Conservation (phyloP, 2,329 filamentous ascomycete species). For the Mycosphaerelloides madeirae region DNA sequence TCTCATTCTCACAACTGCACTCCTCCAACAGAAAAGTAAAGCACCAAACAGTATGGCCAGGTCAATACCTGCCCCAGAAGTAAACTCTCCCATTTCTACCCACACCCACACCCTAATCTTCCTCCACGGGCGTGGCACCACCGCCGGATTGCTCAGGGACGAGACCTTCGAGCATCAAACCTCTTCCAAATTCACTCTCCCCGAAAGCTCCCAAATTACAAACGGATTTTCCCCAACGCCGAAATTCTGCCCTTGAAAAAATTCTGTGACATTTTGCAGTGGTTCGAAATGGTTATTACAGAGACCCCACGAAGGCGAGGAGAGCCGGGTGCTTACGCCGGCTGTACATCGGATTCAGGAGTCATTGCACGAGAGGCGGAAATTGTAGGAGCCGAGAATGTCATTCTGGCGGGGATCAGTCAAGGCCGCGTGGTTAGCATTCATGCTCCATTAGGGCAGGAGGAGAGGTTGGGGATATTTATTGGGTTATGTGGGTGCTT, state of each 20-base stretch:
- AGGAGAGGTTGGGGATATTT: slow-evolving; percentile 16
- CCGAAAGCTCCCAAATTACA: slow-evolving; percentile 30
- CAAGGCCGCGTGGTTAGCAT: slow-evolving; percentile 22
- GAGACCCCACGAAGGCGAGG: slow-evolving; percentile 25
- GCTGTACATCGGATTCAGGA: slow-evolving; percentile 10
- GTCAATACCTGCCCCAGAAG: too few relatives aligned
- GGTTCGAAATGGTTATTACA: slow-evolving; percentile 36
- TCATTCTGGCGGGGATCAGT: slow-evolving; percentile 22
- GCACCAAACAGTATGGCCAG: too few relatives aligned
- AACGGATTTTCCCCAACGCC: slow-evolving; percentile 37
- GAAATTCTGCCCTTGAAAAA: too few relatives aligned
- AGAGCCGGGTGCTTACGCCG: slow-evolving; percentile 12
- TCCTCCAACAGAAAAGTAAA: too few relatives aligned
- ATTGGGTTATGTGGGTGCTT: slow-evolving; percentile 22
- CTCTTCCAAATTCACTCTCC: slow-evolving; percentile 27
- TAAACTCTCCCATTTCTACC: background rate
- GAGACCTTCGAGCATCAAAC: slow-evolving; percentile 39
- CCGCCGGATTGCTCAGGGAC: slow-evolving; percentile 34
- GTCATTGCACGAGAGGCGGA: slow-evolving; percentile 13
- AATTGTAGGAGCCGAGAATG: slow-evolving; percentile 15
- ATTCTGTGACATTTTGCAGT: too few relatives aligned
- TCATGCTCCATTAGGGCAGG: slow-evolving; percentile 14
- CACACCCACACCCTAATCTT: slow-evolving; percentile 47
- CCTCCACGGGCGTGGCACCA: slow-evolving; percentile 44
- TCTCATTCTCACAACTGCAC: too few relatives aligned